These are phyloP conservation scores for Fusarium keratoplasticum DNA, from an alignment of 2,329 filamentous ascomycete species.

Conservation along the genomic window DNA sequence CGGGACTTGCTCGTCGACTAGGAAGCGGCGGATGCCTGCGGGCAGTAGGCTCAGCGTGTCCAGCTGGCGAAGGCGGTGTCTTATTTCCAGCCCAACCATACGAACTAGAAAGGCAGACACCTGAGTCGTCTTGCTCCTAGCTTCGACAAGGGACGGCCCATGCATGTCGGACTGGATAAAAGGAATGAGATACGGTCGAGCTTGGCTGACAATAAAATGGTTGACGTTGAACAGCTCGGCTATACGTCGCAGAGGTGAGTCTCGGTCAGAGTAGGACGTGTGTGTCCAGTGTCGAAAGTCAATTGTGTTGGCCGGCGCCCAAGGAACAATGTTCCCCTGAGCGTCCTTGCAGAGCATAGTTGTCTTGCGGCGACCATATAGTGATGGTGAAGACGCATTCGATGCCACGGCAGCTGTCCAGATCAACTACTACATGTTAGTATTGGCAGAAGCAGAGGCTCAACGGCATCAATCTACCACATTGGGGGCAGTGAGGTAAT, in stretches of 20 bases:
- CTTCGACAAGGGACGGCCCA: conserved; percentile 73
- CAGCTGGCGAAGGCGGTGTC: conserved; percentile 84
- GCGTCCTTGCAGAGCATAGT: conserved; percentile 82
- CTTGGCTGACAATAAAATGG: conserved; percentile 94
- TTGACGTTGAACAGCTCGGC: conserved; percentile 92
- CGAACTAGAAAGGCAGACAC: conserved; percentile 70
- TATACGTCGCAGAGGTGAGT: conserved; percentile 75
- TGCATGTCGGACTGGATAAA: conserved; percentile 86
- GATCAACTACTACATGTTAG: conserved; percentile 68
- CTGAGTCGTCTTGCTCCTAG: conserved; percentile 68
- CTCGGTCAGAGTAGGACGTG: conserved; percentile 73
- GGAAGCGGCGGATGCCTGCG: conserved; percentile 75
- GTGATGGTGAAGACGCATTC: conserved; percentile 73
- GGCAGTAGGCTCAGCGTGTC: conserved; percentile 82
- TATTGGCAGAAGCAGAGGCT: not conserved
- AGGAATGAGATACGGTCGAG: conserved; percentile 87
- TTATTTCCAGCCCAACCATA: conserved; percentile 79
- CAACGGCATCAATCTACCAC: conserved; percentile 71
- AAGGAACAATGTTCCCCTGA: conserved; percentile 77
- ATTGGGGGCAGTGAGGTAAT: conserved; percentile 93
- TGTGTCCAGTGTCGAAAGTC: conserved; percentile 77
- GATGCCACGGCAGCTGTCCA: conserved; percentile 84
- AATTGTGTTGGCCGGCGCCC: conserved; percentile 72
- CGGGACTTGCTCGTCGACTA: conserved; percentile 86
- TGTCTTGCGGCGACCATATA: conserved; percentile 73